Evolutionary conservation across 1,139 yeast species (phyloP), one percentile per base, ranked within the genome.

Genomic region (Candida mesenterica): DNA sequence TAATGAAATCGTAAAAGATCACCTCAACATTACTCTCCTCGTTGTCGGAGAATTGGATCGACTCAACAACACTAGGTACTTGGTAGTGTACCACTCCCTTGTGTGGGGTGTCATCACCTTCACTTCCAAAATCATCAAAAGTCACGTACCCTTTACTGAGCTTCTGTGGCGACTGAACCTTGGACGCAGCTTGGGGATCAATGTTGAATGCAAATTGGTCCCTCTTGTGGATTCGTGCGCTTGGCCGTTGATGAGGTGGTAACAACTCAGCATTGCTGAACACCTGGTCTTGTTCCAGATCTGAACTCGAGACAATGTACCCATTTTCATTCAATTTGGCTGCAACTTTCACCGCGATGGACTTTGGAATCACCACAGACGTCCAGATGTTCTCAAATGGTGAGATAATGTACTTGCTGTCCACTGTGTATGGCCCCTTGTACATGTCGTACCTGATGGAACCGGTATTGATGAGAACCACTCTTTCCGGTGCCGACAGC

Each of bases 91-190:
- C 65, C 37, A 83, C 74, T 1, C 84, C 74, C 37, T 66, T 69
- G 58, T 92, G 98, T 1, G 73, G 65, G 0, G 96, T 88, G 52
- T 92, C 97, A 53, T 92, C 98, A 12, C 98, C 98, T 44, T 78
- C 79, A 42, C 65, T 58, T 0, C 97, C 97, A 49, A 75, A 72
- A 51, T 89, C 97, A 55, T 92, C 98, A 33, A 62, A 53, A 0
- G 98, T 89, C 0, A 79, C 81, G 49, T 85, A 85, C 0, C 98
- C 97, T 37, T 75, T 71, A 2, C 65, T 35, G 20, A 65, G 50
- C 17, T 26, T 31, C 53, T 53, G 7, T n/a, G 28, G 17, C 4
- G 30, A 10, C 17, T 28, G 30, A n/a, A 9, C 29, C 13, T 28
- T 4, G 28, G 23, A 15, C 25, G 31, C n/a, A 18, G n/a, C 19